A percentile compares a stretch with the other conserved stretches of the same genome.
phyloP scores from a whole-genome alignment of 106 monocot genomes.

The Gastrodia elata region DNA sequence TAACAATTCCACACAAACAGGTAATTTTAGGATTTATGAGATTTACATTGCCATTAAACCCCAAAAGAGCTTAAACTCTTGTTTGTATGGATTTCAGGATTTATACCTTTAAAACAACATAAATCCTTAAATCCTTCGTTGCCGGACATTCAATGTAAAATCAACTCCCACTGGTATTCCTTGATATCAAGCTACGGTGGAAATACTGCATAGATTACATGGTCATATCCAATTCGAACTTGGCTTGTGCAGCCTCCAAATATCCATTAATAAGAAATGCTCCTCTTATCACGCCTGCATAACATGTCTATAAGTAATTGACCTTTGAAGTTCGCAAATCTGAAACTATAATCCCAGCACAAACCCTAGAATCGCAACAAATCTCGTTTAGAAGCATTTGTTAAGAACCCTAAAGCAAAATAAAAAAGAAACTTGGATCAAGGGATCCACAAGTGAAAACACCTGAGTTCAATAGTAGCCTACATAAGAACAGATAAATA shows the following conservation, averaged over 20 bases:
- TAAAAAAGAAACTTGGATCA: not conserved
- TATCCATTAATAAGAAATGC: not conserved
- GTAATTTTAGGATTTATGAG: too few relatives aligned
- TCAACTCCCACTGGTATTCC: not conserved
- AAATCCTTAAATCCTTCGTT: too few relatives aligned
- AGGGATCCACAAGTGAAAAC: not conserved
- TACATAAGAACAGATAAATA: not conserved
- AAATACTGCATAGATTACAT: not conserved
- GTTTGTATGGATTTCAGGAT: too few relatives aligned
- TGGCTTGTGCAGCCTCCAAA: not conserved
- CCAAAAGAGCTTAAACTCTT: too few relatives aligned
- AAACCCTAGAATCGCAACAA: not conserved
- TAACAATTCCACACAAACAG: too few relatives aligned
- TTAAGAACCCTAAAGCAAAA: not conserved
- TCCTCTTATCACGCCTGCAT: not conserved
- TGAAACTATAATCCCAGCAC: too few relatives aligned
- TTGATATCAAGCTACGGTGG: not conserved
- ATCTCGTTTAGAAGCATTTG: not conserved
- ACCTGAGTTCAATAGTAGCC: not conserved
- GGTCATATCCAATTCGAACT: not conserved
- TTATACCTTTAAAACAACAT: too few relatives aligned
- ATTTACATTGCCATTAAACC: too few relatives aligned
- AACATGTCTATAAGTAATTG: not conserved
- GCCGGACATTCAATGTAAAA: too few relatives aligned
- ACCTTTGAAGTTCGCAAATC: not conserved